Percentiles rank a stretch among this genome's conserved stretches.
phyloP scores from a whole-genome alignment of 2,329 filamentous ascomycete species.

The Cryphonectria parasitica region DNA sequence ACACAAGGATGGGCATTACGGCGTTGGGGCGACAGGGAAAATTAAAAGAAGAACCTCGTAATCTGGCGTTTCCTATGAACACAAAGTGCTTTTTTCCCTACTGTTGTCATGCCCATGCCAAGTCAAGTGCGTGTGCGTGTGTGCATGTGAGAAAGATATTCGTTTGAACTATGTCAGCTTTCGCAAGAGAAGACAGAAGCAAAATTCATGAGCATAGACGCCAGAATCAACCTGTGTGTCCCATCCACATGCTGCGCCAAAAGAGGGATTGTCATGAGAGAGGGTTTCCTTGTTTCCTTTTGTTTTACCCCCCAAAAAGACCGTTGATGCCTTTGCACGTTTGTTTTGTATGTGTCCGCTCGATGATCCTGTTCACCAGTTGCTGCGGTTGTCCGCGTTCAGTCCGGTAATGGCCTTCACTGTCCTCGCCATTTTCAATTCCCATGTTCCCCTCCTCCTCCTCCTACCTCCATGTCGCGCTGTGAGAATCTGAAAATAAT shows the following conservation, averaged over 20 bases:
- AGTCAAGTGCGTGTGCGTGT: background rate
- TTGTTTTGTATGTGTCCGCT: slow-evolving; percentile 11
- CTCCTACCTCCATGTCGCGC: slow-evolving; percentile 3
- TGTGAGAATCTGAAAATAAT: slow-evolving; percentile 3
- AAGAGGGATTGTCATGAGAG: background rate
- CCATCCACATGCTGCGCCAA: background rate
- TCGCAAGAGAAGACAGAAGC: background rate
- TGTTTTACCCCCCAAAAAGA: background rate
- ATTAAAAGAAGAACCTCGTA: background rate
- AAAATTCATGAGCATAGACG: background rate
- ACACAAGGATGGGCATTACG: slow-evolving; percentile 1
- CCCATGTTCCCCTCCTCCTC: background rate
- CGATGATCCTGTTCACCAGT: slow-evolving; percentile 9
- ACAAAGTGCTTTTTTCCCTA: background rate
- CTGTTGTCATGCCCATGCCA: background rate
- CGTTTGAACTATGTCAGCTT: background rate
- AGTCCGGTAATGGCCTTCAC: background rate
- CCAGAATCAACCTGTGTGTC: background rate
- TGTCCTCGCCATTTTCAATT: background rate
- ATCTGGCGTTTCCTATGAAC: background rate
- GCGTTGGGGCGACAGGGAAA: background rate
- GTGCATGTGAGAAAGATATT: background rate
- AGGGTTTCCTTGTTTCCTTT: background rate
- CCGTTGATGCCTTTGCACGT: slow-evolving; percentile 24
- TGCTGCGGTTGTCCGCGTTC: slow-evolving; percentile 7